These are phyloP conservation scores for Neckera pumila DNA, from an alignment of 225 moss, liverwort and hornwort species.

Conservation along the genomic window DNA sequence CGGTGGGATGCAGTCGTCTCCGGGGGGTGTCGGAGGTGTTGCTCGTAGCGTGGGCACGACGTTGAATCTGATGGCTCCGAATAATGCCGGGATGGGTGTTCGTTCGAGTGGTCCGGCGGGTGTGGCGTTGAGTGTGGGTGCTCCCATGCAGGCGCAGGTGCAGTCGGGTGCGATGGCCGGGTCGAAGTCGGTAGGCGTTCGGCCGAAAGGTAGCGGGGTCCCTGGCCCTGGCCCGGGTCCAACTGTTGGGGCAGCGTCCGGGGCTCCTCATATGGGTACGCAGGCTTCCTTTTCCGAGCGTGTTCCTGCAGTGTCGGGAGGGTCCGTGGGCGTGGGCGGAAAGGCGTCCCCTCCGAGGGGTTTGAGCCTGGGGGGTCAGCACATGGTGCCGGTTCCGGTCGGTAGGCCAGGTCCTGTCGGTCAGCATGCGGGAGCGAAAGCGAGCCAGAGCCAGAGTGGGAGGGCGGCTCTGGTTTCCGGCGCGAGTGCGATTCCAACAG, in stretches of 20 bases:
- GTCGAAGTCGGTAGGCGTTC: slow-evolving; percentile 22
- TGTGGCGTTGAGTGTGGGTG: neutral
- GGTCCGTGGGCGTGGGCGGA: neutral
- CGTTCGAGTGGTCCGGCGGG: slow-evolving; percentile 29
- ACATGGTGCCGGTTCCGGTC: slow-evolving; percentile 19
- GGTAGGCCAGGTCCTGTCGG: slow-evolving; percentile 20
- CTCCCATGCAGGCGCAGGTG: neutral
- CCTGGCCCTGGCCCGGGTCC: neutral
- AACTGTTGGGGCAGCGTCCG: neutral
- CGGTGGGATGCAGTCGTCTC: slow-evolving; percentile 13
- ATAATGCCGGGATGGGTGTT: slow-evolving; percentile 18
- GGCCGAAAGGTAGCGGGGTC: slow-evolving; percentile 21
- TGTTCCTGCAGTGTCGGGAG: slow-evolving; percentile 4
- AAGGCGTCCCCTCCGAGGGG: slow-evolving; percentile 29
- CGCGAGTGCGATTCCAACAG: slow-evolving; percentile 25
- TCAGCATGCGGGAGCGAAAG: slow-evolving; percentile 29
- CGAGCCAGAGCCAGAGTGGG: slow-evolving; percentile 18
- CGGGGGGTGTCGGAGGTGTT: slow-evolving; percentile 16
- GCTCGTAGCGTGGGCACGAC: slow-evolving; percentile 47
- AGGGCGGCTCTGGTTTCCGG: slow-evolving; percentile 43
- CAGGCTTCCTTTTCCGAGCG: slow-evolving; percentile 47
- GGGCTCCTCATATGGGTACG: neutral
- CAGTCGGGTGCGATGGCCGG: slow-evolving; percentile 15
- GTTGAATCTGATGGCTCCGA: slow-evolving; percentile 20
- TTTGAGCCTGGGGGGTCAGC: slow-evolving; percentile 36